Conservation (phyloP, 2,329 filamentous ascomycete species). For the Macrophomina tecta region DNA sequence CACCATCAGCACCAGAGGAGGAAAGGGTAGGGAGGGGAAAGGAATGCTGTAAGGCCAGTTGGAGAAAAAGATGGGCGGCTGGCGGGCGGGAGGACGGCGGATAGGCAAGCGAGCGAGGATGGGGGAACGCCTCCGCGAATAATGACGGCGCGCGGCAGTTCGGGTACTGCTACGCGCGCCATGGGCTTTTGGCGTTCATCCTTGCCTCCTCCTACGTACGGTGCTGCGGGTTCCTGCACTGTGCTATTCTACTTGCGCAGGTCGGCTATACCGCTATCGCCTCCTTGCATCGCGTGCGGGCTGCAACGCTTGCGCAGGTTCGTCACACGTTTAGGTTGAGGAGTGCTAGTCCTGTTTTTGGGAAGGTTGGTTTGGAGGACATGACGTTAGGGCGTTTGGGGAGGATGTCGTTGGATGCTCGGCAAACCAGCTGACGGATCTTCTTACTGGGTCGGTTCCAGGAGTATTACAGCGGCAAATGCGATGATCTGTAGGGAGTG, state of each 20-base stretch:
- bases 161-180: background rate
- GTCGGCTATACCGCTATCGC: background rate
- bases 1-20: background rate
- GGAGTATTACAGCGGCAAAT: no score
- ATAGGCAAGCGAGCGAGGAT: background rate
- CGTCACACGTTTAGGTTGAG: constrained; percentile 2
- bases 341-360: background rate
- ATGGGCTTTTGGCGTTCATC: background rate
- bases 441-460: background rate
- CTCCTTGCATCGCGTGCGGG: background rate
- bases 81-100: background rate
- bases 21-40: background rate
- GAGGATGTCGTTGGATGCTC: background rate
- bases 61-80: background rate
- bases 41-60: background rate
- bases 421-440: background rate
- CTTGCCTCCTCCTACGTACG: background rate
- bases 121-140: no score
- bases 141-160: background rate
- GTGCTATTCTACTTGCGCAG: background rate
- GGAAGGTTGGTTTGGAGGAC: background rate
- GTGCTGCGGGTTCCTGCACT: constrained; percentile 1
- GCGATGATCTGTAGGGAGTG: no score
- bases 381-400: background rate
- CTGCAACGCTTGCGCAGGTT: constrained; percentile 7